Evolutionary conservation across 2,329 filamentous ascomycete species (phyloP).

Genomic region (Orbilia oligospora): DNA sequence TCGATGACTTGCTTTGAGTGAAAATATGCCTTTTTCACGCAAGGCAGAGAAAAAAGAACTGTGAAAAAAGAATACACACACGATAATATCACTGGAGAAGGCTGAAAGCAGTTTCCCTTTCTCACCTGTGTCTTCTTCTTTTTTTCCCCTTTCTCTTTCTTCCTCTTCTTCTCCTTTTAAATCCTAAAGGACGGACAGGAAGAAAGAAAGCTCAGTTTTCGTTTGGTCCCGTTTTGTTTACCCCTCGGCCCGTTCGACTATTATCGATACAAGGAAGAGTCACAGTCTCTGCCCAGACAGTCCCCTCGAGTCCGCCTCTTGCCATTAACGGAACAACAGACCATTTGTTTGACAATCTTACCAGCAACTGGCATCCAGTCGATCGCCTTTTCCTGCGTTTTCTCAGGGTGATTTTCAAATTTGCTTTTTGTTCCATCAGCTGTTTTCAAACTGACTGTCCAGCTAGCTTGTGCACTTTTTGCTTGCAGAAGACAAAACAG

Average conservation of each 20-base stretch:
- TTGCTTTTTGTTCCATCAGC: constrained; percentile 48
- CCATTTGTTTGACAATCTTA: constrained; percentile 47
- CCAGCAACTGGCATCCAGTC: constrained; percentile 39
- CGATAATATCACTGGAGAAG: neutral
- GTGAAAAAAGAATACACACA: constrained; percentile 20
- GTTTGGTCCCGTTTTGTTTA: constrained; percentile 19
- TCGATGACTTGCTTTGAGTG: constrained; percentile 30
- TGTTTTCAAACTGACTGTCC: constrained; percentile 25
- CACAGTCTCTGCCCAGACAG: constrained; percentile 29
- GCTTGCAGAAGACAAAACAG: constrained; percentile 35
- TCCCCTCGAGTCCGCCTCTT: constrained; percentile 40
- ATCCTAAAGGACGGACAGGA: constrained; percentile 5
- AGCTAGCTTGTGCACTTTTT: constrained; percentile 38
- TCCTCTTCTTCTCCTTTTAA: constrained; percentile 12
- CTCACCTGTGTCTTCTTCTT: constrained; percentile 8
- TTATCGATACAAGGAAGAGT: constrained; percentile 40
- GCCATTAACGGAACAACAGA: constrained; percentile 55
- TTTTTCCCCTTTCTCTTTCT: constrained; percentile 6
- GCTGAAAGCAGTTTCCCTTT: constrained; percentile 29
- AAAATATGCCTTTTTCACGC: constrained; percentile 31
- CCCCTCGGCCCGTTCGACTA: constrained; percentile 31
- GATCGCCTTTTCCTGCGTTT: constrained; percentile 34
- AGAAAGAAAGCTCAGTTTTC: constrained; percentile 36
- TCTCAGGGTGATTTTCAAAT: constrained; percentile 24
- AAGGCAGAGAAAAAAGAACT: constrained; percentile 10